phyloP scores from a whole-genome alignment of 2,329 filamentous ascomycete species.

The Xylaria sp. region DNA sequence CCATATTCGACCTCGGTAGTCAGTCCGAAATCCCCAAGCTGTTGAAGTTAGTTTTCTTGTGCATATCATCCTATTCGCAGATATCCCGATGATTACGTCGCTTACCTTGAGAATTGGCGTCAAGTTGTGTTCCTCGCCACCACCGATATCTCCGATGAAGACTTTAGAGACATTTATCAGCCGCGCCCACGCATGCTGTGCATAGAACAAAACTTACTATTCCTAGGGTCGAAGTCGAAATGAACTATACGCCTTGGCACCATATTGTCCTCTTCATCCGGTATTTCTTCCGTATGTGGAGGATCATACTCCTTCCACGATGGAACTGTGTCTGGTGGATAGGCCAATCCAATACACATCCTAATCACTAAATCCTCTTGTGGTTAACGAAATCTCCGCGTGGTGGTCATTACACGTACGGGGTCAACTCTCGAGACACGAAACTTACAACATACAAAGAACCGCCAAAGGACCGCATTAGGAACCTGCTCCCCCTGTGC shows the following conservation, averaged over 20 bases:
- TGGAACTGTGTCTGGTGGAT: conserved; percentile 4
- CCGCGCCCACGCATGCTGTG: background rate
- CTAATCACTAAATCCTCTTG: conserved; percentile 17
- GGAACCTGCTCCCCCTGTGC: conserved; percentile 13
- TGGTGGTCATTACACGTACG: background rate
- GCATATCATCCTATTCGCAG: no score
- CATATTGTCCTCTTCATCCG: background rate
- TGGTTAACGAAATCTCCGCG: background rate
- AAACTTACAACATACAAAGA: conserved; percentile 30
- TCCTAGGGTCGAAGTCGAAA: conserved; percentile 32
- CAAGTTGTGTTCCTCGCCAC: conserved; percentile 9
- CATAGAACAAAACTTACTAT: conserved; percentile 16
- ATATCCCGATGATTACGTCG: background rate
- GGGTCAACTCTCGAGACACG: background rate
- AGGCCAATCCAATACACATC: conserved; percentile 31
- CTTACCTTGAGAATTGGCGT: conserved; percentile 29
- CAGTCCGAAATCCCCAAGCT: conserved; percentile 32
- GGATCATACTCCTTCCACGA: background rate
- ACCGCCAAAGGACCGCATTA: conserved; percentile 24
- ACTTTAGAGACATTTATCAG: conserved; percentile 14
- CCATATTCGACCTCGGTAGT: background rate
- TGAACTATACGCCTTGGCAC: conserved; percentile 22
- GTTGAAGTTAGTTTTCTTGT: background rate
- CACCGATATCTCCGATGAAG: conserved; percentile 18
- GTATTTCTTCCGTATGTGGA: conserved; percentile 23